Evolutionary conservation across 2,329 filamentous ascomycete genomes (phyloP), one percentile per base, ranked within the genome.

Genomic region (Pseudogymnoascus sp.): DNA sequence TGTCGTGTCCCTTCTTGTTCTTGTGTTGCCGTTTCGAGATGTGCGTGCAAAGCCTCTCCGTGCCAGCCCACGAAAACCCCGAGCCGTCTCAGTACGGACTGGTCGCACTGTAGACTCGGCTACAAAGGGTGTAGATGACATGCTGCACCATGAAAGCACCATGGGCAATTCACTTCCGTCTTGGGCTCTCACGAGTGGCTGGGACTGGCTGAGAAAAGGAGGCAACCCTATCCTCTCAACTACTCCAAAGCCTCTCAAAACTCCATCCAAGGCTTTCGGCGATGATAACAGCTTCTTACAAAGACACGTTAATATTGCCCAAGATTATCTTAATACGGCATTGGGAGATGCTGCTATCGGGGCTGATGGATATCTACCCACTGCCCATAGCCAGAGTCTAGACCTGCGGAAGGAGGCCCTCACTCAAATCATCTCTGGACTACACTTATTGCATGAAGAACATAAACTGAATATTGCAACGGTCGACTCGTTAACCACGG

Each of bases 391-490:
- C 75, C 33, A 74, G 70, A 66, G 76, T 60, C 76, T 81, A 61
- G 82, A 79, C 63, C 78, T 82, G 38, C 82, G 86, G 47, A 80
- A 83, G 63, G 87, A 80, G 71, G 76, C 86, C 63, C 81, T 89
- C 35, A 78, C 88, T 72, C 83, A 90, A 70, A 80, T 89, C 61
- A 82, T 93, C 38, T 79, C 96, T 67, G 88, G 85, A 0, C 79
- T 99, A 11, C 95, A 99, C 76, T 79, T 97, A 2, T 78, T 96
- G n/a, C 82, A 89, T 0, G 93, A 99, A 74, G 95, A 99, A 73
- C 82, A 89, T 66, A 97, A 96, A 72, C 82, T 99, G 1, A 85
- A 90, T 65, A 83, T 87, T 3, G 76, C 79, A 63, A 78, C 79
- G 50, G 76, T 77, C n/a, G 79, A 83, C 66, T 73, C 76, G n/a